Evolutionary conservation across 192 early-diverging fungal genomes (phyloP), one percentile per base, ranked within the genome.

Genomic region (Diversispora eburnea): DNA sequence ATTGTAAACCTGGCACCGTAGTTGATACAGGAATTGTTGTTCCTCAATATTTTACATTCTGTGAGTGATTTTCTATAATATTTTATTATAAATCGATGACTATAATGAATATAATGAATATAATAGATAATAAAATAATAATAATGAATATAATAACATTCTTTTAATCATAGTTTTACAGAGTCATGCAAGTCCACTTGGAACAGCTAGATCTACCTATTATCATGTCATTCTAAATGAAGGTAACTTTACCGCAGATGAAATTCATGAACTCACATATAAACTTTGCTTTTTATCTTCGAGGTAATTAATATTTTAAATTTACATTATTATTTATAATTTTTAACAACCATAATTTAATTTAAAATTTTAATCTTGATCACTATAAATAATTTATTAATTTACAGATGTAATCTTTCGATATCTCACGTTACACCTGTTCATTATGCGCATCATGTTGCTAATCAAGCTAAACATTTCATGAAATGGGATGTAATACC

Each of bases 151-250:
- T 15, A 54, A 17, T 54, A 2, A 54, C 51, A 17, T 54, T 10
- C 9, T 17, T 1, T 33, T 33, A 33, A 33, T 33, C 2, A 20
- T 57, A 82, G 81, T 89, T 69, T 77, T 97, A 60, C 90, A 89
- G 76, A 89, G 92, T 42, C 95, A 97, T 70, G 88, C 89, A 0
- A 94, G 94, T 25, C 83, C 95, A 46, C 95, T 94, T 75, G 95
- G 95, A 51, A 95, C 94, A 0, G 94, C 93, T 45, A 89, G 93
- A 41, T 93, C 95, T 0, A 93, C 93, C 0, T 88, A 93, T 79
- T 97, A 97, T 86, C 89, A 90, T 63, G 93, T 95, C 3, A 77
- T 97, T 56, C 78, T 89, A 71, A 92, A 97, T 74, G 68, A 70
- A 22, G 46, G 41, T 3, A 41, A 57, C 7, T 70, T 70, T 42